A percentile compares a stretch with the other conserved stretches of the same genome.
Conservation (phyloP, 192 early-diverging fungal species). For the Rhizophagus clarus region DNA sequence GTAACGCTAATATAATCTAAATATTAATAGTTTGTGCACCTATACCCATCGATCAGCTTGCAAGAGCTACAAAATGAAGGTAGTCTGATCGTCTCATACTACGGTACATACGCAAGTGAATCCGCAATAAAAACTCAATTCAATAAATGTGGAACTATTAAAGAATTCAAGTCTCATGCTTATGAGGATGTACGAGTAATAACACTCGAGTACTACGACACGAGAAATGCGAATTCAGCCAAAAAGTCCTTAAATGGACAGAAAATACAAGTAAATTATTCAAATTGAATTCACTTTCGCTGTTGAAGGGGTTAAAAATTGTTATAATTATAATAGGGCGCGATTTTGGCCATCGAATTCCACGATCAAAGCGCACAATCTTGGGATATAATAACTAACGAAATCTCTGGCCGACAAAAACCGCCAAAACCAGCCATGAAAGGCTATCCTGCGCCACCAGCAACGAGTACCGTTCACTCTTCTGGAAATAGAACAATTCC, state of each 20-base stretch:
- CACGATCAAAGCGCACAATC: background rate
- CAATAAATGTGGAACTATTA: background rate
- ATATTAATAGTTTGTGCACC: background rate
- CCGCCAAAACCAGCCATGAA: background rate
- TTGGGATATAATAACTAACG: background rate
- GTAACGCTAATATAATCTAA: background rate
- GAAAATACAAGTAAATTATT: conserved; percentile 37
- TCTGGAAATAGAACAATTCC: conserved; percentile 18
- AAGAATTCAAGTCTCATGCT: background rate
- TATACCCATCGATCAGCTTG: background rate
- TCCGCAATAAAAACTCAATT: background rate
- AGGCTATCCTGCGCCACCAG: background rate
- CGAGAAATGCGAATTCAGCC: conserved; percentile 42
- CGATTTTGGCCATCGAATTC: background rate
- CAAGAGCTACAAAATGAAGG: background rate
- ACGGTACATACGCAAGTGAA: background rate
- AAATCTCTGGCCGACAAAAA: background rate
- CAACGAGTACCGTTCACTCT: conserved; percentile 16
- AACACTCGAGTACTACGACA: conserved; percentile 51
- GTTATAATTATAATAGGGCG: background rate
- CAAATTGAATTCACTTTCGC: background rate
- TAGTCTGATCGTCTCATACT: background rate
- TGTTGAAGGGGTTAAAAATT: background rate
- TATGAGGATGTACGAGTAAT: background rate
- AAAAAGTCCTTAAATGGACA: conserved; percentile 36